Conservation (phyloP, 441 rosid genomes). For the Brassica balearica region DNA sequence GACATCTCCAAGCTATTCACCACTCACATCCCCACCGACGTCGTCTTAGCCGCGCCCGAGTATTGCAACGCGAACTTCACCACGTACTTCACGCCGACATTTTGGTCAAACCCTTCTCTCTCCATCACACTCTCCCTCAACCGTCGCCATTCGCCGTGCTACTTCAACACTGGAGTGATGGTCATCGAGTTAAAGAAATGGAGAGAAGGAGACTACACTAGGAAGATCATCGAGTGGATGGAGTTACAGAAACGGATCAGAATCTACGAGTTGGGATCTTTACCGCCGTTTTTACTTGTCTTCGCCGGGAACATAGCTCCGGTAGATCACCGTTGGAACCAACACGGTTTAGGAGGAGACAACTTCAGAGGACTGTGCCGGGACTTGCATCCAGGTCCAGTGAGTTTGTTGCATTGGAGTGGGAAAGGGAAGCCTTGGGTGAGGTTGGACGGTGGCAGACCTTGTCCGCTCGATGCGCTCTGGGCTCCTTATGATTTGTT, state of each 20-base stretch:
- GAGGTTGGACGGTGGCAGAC: conserved; percentile 52
- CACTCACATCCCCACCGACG: conserved; percentile 44
- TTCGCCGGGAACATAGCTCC: conserved; percentile 71
- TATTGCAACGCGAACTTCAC: conserved; percentile 76
- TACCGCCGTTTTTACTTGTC: conserved; percentile 69
- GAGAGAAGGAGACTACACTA: conserved; percentile 61
- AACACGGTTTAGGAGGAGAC: conserved; percentile 75
- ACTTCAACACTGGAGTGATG: conserved; percentile 80
- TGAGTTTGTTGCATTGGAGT: conserved; percentile 75
- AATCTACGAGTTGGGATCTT: conserved; percentile 66
- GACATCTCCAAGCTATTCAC: conserved; percentile 62
- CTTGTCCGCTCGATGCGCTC: conserved; percentile 68
- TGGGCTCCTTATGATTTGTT: conserved; percentile 72
- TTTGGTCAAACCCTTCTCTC: conserved; percentile 71
- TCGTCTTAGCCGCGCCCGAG: conserved; percentile 68
- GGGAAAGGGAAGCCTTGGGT: conserved; percentile 84
- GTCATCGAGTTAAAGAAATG: conserved; percentile 60
- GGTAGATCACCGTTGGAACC: conserved; percentile 79
- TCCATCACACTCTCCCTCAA: conserved; percentile 58
- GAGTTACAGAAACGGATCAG: conserved; percentile 70
- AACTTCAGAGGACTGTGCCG: conserved; percentile 61
- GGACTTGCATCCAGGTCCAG: conserved; percentile 70
- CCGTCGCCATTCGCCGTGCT: conserved; percentile 56
- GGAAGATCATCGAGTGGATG: conserved; percentile 75
- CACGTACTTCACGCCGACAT: conserved; percentile 68